These are phyloP conservation scores for Fomitiporia mediterranea DNA, from an alignment of 1,284 basidiomycete genomes.

Conservation along the genomic window DNA sequence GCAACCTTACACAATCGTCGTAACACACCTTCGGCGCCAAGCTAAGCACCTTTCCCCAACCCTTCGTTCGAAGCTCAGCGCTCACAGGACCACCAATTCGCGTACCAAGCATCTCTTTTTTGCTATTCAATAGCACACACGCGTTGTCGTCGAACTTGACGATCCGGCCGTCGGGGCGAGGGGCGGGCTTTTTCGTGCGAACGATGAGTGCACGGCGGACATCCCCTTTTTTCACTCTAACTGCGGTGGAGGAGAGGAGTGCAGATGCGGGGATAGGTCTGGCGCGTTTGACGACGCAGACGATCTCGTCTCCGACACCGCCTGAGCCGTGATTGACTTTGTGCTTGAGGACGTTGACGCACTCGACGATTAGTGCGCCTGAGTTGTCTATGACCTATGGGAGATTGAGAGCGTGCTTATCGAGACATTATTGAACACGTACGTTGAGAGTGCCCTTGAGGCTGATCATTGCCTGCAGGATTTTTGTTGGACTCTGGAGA, in stretches of 20 bases:
- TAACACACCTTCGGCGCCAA: conserved; percentile 80
- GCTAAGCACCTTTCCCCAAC: conserved; percentile 93
- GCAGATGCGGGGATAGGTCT: conserved; percentile 70
- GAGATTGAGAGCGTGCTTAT: background rate
- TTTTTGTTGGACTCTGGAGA: background rate
- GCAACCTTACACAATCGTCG: background rate
- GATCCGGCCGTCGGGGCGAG: conserved; percentile 81
- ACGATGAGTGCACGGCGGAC: conserved; percentile 94
- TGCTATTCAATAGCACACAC: conserved; percentile 93
- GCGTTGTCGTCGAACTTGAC: conserved; percentile 98
- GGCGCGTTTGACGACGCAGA: conserved; percentile 93
- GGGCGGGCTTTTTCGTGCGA: conserved; percentile 79
- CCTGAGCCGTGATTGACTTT: conserved; percentile 89
- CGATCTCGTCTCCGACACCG: conserved; percentile 90
- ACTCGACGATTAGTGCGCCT: conserved; percentile 93
- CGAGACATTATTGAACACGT: conserved; percentile 26
- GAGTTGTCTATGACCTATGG: conserved; percentile 94
- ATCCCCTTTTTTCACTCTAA: conserved; percentile 90
- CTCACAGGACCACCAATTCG: conserved; percentile 93
- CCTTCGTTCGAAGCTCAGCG: conserved; percentile 84
- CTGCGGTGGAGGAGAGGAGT: conserved; percentile 57
- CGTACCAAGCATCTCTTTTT: conserved; percentile 94
- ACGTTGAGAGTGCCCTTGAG: conserved; percentile 89
- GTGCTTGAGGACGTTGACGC: conserved; percentile 95
- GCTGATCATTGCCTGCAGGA: conserved; percentile 67